Percentiles rank a stretch among this genome's conserved stretches.
These are phyloP conservation scores for Daldinia eschscholtzii DNA, from an alignment of 2,329 filamentous ascomycete genomes.

Conservation along the genomic window DNA sequence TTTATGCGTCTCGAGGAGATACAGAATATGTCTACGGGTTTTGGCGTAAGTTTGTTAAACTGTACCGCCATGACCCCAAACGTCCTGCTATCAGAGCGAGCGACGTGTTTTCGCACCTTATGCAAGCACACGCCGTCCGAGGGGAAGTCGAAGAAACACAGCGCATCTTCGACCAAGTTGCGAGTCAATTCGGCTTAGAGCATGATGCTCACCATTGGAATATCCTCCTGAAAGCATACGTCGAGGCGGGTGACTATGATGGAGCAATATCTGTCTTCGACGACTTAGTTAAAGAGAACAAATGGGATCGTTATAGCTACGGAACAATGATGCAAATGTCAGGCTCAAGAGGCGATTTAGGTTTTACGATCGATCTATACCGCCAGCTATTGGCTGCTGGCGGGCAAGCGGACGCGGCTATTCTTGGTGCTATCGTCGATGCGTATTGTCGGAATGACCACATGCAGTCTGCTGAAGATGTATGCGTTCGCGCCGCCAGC, in stretches of 20 bases:
- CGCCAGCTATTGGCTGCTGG: slow-evolving; percentile 68
- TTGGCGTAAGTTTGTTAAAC: slow-evolving; percentile 59
- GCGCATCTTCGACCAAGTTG: slow-evolving; percentile 73
- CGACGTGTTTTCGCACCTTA: slow-evolving; percentile 66
- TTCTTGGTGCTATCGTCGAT: slow-evolving; percentile 75
- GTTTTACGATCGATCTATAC: slow-evolving; percentile 75
- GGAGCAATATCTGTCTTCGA: slow-evolving; percentile 75
- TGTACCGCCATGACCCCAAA: slow-evolving; percentile 51
- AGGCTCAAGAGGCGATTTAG: slow-evolving; percentile 78
- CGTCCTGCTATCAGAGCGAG: slow-evolving; percentile 52
- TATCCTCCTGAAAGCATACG: slow-evolving; percentile 78
- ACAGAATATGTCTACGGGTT: slow-evolving; percentile 59
- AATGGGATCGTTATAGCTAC: slow-evolving; percentile 75
- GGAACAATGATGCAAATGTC: slow-evolving; percentile 80
- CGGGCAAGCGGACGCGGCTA: slow-evolving; percentile 65
- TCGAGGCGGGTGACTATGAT: slow-evolving; percentile 74
- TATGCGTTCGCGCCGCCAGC: slow-evolving; percentile 69
- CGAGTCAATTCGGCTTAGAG: slow-evolving; percentile 64
- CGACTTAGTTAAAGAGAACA: slow-evolving; percentile 63
- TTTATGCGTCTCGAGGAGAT: slow-evolving; percentile 64
- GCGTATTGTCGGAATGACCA: slow-evolving; percentile 72
- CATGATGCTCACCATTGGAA: slow-evolving; percentile 79
- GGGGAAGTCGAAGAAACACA: slow-evolving; percentile 73
- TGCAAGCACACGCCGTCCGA: slow-evolving; percentile 78
- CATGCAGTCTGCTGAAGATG: slow-evolving; percentile 66